phyloP scores from a whole-genome alignment of 2,329 filamentous ascomycete genomes.

The Microdochium paspali region DNA sequence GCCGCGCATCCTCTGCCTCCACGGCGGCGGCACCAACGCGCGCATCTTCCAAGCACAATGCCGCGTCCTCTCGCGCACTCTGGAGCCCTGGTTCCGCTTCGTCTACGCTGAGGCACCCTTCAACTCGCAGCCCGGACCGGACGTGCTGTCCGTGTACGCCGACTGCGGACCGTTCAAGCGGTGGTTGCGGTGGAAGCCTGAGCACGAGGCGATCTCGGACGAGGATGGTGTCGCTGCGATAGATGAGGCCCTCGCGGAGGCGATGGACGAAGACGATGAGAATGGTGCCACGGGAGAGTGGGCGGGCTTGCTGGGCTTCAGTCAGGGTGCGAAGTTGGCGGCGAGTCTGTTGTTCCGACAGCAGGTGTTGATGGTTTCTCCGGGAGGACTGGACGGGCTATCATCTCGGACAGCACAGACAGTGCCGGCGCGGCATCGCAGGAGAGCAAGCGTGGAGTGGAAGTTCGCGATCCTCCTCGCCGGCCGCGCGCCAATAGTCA shows the following conservation, averaged over 20 bases:
- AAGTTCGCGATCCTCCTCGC: constrained; percentile 54
- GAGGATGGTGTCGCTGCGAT: constrained; percentile 27
- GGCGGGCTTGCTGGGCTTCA: constrained; percentile 56
- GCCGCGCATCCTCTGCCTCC: constrained; percentile 59
- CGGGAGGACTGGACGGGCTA: neutral
- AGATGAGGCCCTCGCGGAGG: constrained; percentile 25
- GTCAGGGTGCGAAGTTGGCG: constrained; percentile 54
- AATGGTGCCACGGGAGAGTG: constrained; percentile 43
- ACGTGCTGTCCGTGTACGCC: constrained; percentile 55
- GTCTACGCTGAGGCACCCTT: constrained; percentile 66
- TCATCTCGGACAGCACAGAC: neutral
- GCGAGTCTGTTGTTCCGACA: constrained; percentile 51
- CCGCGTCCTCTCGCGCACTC: constrained; percentile 36
- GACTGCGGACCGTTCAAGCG: constrained; percentile 55
- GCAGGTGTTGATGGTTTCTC: constrained; percentile 34
- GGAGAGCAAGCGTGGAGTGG: constrained; percentile 24
- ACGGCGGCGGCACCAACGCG: constrained; percentile 69
- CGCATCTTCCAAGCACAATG: constrained; percentile 60
- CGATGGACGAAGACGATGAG: constrained; percentile 41
- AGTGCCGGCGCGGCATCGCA: neutral
- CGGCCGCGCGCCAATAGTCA: constrained; percentile 50
- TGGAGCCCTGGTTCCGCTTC: constrained; percentile 54
- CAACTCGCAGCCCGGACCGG: constrained; percentile 49
- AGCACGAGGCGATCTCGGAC: constrained; percentile 42
- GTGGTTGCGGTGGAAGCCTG: constrained; percentile 52